Evolutionary conservation across 139 green algal species (phyloP), one percentile per base, ranked within the genome.

Genomic region (Tetratostichococcus sp.): DNA sequence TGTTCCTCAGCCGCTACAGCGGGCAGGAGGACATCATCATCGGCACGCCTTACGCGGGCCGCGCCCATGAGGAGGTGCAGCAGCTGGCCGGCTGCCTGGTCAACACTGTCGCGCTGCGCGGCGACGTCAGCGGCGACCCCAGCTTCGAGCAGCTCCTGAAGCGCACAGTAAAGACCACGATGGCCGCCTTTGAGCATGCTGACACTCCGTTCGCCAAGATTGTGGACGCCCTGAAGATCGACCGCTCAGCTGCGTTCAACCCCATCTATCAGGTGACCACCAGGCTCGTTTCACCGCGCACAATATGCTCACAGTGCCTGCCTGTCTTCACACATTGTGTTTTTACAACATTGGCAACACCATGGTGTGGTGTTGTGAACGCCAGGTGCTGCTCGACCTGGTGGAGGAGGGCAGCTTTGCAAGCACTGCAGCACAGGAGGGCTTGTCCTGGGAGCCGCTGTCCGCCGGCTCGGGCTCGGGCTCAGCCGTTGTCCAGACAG

Each of bases 61-160:
- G 73, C 58, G 1, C 21, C 35, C 1, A 32, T 0, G 17, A 23
- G 33, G 57, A 34, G 34, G 1, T 78, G 28, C 43, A 70, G 32
- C 57, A 39, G 32, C 59, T 58, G 33, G 43, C 68, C 6, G 73
- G 73, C 32, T 78, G 43, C 32, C 68, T 78, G 42, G 73, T 78
- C 73, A 78, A 78, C 33, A 50, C 39, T 21, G 6, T 6, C 14
- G 39, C 39, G 43, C 73, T 32, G 43, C 30, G 34, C 32, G 30
- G 32, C 32, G 32, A 58, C 33, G 23, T 73, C 23, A 32, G 26
- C 26, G 69, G 33, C 69, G n/a, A 58, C 32, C 69, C 69, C 6
- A 43, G 30, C 33, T 73, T 73, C 69, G 4, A 28, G 32, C 28
- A 11, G 43, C 65, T 79, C 16, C 42, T 11, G 67, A 65, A 35